Base-by-base conservation (phyloP, 2,329 filamentous ascomycete species). In the Rutstroemia sp. region DNA sequence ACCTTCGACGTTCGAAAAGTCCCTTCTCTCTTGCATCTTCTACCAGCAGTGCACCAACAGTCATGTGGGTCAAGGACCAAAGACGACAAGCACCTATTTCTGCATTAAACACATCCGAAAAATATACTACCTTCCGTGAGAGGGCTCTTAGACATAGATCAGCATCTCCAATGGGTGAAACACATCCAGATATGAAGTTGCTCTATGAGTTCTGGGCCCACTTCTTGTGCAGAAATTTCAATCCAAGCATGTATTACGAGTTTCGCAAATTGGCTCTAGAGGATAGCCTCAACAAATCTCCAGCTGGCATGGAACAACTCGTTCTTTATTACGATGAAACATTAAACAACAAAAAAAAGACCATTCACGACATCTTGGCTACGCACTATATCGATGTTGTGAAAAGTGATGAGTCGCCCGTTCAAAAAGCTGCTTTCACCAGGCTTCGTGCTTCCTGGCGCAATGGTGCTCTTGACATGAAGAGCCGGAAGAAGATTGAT, bases 201-300 rank as follows among this genome's bases (percentile, higher is more conserved):
- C 78, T 89, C 30, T 90, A 89, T 73, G 78, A 83, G 61, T 88
- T 88, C 73, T 91, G 87, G 86, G 82, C 83, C 19, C 81, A 86
- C 69, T 88, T 87, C 67, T 76, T 91, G 61, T 78, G 83, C 60
- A 78, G 82, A 65, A 85, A 87, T 72, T 90, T 91, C 78, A 88
- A 91, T 70, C 76, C 78, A 57, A 76, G 75, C 67, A 88, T 92
- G 82, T 91, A 91, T 73, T 75, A 81, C 67, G 87, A 91, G 69
- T 90, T 91, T 73, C 81, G 82, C 61, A 74, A 75, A 65, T 77
- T 80, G 68, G 87, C 87, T 55, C 73, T 85, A 59, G 81, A 85
- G 67, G 87, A 91, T 71, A 75, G 78, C 57, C 70, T 77, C 60
- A 75, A 75, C 65, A 72, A 73, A 65, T 76, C 76, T 58, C 73